These are phyloP conservation scores for Populus hybrid DNA, from an alignment of 441 rosid genomes.

Conservation along the genomic window DNA sequence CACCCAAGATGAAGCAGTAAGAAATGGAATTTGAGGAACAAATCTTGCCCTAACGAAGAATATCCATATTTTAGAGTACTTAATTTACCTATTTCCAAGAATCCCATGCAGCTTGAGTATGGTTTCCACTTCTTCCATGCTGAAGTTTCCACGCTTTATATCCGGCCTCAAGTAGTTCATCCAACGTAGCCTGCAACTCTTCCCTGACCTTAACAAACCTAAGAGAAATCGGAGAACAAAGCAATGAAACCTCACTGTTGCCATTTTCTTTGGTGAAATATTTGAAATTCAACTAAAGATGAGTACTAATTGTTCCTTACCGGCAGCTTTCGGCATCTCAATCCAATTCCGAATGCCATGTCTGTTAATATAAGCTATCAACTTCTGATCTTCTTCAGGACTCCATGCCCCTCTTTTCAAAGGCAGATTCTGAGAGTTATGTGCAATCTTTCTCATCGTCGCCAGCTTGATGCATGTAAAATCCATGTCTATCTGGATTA, in stretches of 20 bases:
- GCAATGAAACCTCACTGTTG: background rate
- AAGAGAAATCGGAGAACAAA: background rate
- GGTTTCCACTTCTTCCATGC: slow-evolving; percentile 36
- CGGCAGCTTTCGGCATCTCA: slow-evolving; percentile 39
- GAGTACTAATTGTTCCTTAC: slow-evolving; percentile 3
- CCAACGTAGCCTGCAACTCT: slow-evolving; percentile 54
- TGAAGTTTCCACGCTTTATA: slow-evolving; percentile 35
- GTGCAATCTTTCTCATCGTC: background rate
- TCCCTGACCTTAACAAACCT: slow-evolving; percentile 44
- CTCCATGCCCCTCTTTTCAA: slow-evolving; percentile 36
- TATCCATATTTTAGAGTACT: no score
- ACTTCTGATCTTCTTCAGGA: slow-evolving; percentile 36
- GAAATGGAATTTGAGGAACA: background rate
- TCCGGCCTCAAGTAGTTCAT: slow-evolving; percentile 43
- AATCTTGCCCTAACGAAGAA: background rate
- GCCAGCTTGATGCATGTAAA: background rate
- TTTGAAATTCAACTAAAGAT: background rate
- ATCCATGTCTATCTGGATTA: background rate
- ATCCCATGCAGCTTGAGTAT: slow-evolving; percentile 14
- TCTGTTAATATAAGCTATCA: slow-evolving; percentile 32
- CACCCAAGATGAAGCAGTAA: background rate
- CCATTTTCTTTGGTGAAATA: background rate
- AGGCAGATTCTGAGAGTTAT: background rate
- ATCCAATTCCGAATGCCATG: slow-evolving; percentile 49
- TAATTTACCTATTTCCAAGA: background rate